Conservation (phyloP, 1,284 basidiomycete species). For the Mycosarcoma mackinlayi region DNA sequence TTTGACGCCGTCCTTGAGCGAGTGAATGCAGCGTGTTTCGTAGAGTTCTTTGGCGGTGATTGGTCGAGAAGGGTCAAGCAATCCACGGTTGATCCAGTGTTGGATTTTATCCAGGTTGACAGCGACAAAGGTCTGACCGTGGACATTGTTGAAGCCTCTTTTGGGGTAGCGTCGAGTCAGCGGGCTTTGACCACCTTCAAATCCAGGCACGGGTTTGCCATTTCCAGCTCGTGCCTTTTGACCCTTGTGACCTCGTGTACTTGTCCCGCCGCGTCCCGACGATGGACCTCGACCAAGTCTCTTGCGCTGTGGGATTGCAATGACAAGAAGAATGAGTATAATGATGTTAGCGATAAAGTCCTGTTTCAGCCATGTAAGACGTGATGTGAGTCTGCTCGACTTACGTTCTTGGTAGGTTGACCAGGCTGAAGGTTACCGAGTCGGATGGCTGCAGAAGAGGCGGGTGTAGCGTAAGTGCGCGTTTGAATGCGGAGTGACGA, state of each 20-base stretch:
- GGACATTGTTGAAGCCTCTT: slow-evolving; percentile 87
- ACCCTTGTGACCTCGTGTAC: slow-evolving; percentile 93
- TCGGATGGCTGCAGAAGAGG: slow-evolving; percentile 29
- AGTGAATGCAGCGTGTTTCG: slow-evolving; percentile 85
- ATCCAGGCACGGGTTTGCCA: slow-evolving; percentile 81
- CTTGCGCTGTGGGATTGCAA: slow-evolving; percentile 75
- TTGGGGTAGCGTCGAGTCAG: slow-evolving; percentile 92
- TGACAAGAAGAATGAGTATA: not conserved
- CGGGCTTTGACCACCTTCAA: slow-evolving; percentile 96
- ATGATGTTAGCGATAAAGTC: too few relatives aligned
- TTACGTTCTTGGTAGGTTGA: slow-evolving; percentile 46
- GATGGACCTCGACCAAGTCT: slow-evolving; percentile 92
- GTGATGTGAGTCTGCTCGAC: not conserved
- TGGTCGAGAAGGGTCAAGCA: slow-evolving; percentile 80
- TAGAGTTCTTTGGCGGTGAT: slow-evolving; percentile 90
- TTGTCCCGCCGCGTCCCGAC: slow-evolving; percentile 88
- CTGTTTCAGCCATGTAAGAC: too few relatives aligned
- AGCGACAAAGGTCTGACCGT: slow-evolving; percentile 77
- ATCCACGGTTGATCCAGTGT: slow-evolving; percentile 86
- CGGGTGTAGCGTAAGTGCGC: slow-evolving; percentile 34
- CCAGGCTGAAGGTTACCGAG: slow-evolving; percentile 47
- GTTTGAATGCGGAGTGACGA: slow-evolving; percentile 9
- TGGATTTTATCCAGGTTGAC: slow-evolving; percentile 89
- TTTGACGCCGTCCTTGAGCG: slow-evolving; percentile 89
- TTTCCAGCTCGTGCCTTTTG: slow-evolving; percentile 92